Base-by-base conservation (phyloP, 805 yeast genomes). In the Metschnikowia colocasiae region DNA sequence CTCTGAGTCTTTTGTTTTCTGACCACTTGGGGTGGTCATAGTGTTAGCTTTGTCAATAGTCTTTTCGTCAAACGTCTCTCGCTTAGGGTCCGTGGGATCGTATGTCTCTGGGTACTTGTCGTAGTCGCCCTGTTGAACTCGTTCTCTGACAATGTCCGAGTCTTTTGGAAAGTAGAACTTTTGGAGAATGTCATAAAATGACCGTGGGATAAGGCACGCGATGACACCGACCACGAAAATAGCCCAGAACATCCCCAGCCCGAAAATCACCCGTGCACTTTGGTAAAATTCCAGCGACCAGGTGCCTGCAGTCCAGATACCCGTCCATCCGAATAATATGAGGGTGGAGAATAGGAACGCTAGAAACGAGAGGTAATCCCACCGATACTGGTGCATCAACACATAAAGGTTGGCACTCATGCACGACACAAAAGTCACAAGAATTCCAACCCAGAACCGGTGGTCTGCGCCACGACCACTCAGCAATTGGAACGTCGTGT, bases 41-140 rank as follows among this genome's bases (percentile, higher is more conserved):
- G 19, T 15, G 34, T 31, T 15, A 8, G 26, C 7, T 8, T 30
- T 19, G n/a, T 6, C 19, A n/a, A 26, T 32, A 15, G 4, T 6
- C 10, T 30, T 16, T 30, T 38, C 47, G n/a, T 43, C 52, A 6
- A 47, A 45, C 22, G 35, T 75, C 13, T 71, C 73, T 55, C 86
- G 74, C 50, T 82, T 67, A 26, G 91, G 88, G 64, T 85, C 91
- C 2, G 95, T 85, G 37, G 95, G 95, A 62, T 86, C 95, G 60
- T 83, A 86, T 45, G 78, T 75, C 9, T 62, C 67, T 9, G 90
- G 90, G 60, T 82, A 85, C 31, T 75, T 80, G 49, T 72, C 81
- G 57, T 78, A 86, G 55, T 83, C 85, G 40, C 94, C 94, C 46
- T 75, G 71, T 22, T 65, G 64, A 55, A 80, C 82, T 65, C 87